A percentile compares a stretch with the other conserved stretches of the same genome.
These are phyloP conservation scores for Trichoderma aggressivum DNA, from an alignment of 2,329 filamentous ascomycete genomes.

Conservation along the genomic window DNA sequence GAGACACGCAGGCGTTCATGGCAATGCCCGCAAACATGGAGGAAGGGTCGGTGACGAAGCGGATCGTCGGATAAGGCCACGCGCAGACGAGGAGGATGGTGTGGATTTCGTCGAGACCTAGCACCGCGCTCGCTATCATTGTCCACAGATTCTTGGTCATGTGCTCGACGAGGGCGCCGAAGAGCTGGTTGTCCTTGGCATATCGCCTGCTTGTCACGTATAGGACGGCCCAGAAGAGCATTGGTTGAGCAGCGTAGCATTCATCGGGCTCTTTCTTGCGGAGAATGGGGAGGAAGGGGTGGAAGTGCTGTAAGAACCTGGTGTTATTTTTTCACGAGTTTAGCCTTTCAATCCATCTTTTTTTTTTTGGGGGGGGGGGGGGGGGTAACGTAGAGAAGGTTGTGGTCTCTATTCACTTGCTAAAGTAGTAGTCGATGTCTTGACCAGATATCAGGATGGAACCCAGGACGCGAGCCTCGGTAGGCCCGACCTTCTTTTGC, in stretches of 20 bases:
- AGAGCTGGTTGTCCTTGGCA: conserved; percentile 40
- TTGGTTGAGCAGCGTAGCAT: conserved; percentile 45
- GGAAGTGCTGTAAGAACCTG: conserved; percentile 51
- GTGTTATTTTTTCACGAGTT: not conserved
- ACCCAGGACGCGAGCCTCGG: conserved; percentile 43
- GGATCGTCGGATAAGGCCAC: conserved; percentile 50
- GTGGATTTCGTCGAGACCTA: conserved; percentile 49
- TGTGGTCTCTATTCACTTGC: conserved; percentile 37
- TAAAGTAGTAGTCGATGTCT: conserved; percentile 55
- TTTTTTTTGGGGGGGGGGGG: no score
- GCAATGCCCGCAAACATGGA: conserved; percentile 45
- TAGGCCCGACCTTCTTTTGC: conserved; percentile 28
- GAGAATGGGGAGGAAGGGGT: conserved; percentile 52
- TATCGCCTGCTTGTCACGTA: conserved; percentile 50
- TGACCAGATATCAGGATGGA: conserved; percentile 48
- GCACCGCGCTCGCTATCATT: conserved; percentile 40
- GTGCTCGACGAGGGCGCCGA: conserved; percentile 45
- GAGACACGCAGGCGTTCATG: conserved; percentile 45
- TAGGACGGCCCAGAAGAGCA: conserved; percentile 56
- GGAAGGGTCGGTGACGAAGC: conserved; percentile 51
- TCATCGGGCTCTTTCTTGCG: conserved; percentile 48
- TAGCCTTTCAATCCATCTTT: not conserved
- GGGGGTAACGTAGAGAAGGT: no score
- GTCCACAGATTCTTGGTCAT: conserved; percentile 46
- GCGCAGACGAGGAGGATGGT: conserved; percentile 49